Conservation (phyloP, 2,329 filamentous ascomycete species). For the Pseudocercospora pini-densiflorae region DNA sequence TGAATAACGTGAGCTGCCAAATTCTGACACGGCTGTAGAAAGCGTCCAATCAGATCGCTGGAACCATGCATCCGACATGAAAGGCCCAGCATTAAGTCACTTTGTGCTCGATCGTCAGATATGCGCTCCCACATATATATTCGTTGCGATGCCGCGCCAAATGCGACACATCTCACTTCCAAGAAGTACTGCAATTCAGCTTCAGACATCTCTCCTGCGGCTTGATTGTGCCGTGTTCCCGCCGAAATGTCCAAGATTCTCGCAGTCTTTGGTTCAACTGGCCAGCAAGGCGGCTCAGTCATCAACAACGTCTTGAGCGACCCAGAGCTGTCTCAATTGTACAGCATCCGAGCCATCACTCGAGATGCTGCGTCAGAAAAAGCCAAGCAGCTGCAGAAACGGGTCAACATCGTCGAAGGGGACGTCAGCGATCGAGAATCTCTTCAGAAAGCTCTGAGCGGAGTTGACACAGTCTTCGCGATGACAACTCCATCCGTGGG, state of each 20-base stretch:
- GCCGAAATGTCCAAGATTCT: slow-evolving; percentile 48
- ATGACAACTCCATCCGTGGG: slow-evolving; percentile 21
- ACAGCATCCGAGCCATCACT: slow-evolving; percentile 59
- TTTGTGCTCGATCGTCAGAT: neutral
- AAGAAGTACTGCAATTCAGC: neutral
- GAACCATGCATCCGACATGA: too few relatives aligned
- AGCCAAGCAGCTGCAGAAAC: slow-evolving; percentile 48
- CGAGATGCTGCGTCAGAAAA: slow-evolving; percentile 50
- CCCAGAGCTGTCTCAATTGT: slow-evolving; percentile 50
- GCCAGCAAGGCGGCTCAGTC: slow-evolving; percentile 63
- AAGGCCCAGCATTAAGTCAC: too few relatives aligned
- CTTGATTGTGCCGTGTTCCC: neutral
- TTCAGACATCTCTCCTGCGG: neutral
- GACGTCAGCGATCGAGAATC: slow-evolving; percentile 54
- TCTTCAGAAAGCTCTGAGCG: slow-evolving; percentile 49
- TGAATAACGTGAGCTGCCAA: neutral
- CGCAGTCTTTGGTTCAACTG: slow-evolving; percentile 62
- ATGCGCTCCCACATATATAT: neutral
- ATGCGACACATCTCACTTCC: neutral
- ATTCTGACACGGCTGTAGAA: neutral
- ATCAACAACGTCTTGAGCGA: slow-evolving; percentile 48
- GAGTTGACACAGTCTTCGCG: slow-evolving; percentile 50
- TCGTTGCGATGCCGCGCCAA: neutral
- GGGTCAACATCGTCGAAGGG: slow-evolving; percentile 57
- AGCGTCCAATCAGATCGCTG: too few relatives aligned